These are phyloP conservation scores for Drechslera avenae DNA, from an alignment of 2,329 filamentous ascomycete species.

Conservation along the genomic window DNA sequence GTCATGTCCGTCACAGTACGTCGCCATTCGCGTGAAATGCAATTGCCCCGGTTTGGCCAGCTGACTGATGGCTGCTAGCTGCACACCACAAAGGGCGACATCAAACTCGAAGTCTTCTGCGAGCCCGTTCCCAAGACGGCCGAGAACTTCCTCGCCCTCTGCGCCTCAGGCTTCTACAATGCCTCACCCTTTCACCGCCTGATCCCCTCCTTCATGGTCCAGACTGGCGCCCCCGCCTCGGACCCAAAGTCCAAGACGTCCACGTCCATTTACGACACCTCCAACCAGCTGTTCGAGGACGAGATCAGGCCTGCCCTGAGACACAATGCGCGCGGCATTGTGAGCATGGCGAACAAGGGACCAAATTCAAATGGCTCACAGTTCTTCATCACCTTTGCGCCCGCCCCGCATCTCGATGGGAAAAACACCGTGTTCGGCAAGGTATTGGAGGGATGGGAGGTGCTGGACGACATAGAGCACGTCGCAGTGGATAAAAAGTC, in stretches of 20 bases:
- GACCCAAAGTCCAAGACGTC: slow-evolving; percentile 65
- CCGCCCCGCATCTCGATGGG: slow-evolving; percentile 79
- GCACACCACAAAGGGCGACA: slow-evolving; percentile 84
- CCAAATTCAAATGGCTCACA: slow-evolving; percentile 76
- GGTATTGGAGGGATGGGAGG: slow-evolving; percentile 64
- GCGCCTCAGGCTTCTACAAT: slow-evolving; percentile 78
- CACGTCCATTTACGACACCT: slow-evolving; percentile 68
- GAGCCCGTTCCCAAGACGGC: slow-evolving; percentile 91
- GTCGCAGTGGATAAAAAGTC: slow-evolving; percentile 79
- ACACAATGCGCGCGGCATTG: slow-evolving; percentile 70
- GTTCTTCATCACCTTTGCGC: slow-evolving; percentile 80
- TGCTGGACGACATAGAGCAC: slow-evolving; percentile 72
- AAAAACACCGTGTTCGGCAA: slow-evolving; percentile 85
- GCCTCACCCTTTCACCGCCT: slow-evolving; percentile 77
- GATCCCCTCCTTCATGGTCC: slow-evolving; percentile 81
- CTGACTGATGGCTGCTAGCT: slow-evolving; percentile 52
- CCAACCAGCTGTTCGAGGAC: slow-evolving; percentile 69
- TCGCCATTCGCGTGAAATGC: slow-evolving; percentile 1
- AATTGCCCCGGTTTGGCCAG: background rate
- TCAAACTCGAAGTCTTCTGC: slow-evolving; percentile 97
- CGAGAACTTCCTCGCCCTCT: slow-evolving; percentile 88
- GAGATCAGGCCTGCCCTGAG: slow-evolving; percentile 74
- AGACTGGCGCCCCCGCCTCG: slow-evolving; percentile 67
- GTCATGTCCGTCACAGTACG: slow-evolving; percentile 56
- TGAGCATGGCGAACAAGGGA: slow-evolving; percentile 81